Conservation (phyloP, 2,329 filamentous ascomycete species). For the Aspergillus pseudoterreus region DNA sequence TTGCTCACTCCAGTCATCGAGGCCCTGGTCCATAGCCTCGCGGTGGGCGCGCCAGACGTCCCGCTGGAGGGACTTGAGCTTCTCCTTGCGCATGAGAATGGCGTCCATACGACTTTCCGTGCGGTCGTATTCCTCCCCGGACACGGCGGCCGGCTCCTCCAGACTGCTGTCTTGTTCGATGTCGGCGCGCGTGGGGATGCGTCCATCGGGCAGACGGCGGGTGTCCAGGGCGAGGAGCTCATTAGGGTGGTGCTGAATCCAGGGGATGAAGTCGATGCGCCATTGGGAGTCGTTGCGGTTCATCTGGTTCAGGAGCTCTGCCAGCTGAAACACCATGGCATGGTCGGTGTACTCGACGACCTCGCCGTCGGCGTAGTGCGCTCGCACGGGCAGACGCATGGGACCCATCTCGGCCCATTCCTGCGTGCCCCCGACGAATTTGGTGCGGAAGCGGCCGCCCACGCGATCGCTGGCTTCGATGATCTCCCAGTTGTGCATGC, state of each 20-base stretch:
- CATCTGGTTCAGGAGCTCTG: constrained; percentile 20
- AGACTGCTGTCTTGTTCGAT: constrained; percentile 15
- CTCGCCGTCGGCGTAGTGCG: constrained; percentile 19
- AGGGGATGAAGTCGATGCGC: constrained; percentile 26
- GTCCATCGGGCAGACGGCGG: constrained; percentile 19
- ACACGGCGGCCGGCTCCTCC: constrained; percentile 12
- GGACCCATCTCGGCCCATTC: constrained; percentile 28
- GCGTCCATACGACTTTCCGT: constrained; percentile 14
- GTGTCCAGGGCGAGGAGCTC: constrained; percentile 22
- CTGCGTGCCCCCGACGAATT: constrained; percentile 31
- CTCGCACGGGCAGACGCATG: constrained; percentile 22
- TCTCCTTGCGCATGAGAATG: constrained; percentile 15
- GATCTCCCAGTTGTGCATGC: constrained; percentile 44
- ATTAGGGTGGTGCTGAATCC: constrained; percentile 25
- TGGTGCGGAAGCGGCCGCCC: constrained; percentile 43
- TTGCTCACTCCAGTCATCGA: constrained; percentile 25
- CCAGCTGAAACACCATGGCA: constrained; percentile 22
- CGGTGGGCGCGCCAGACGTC: constrained; percentile 21
- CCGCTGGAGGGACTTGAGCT: constrained; percentile 17
- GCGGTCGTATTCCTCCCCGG: constrained; percentile 8
- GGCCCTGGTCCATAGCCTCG: constrained; percentile 19
- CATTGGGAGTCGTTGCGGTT: constrained; percentile 18
- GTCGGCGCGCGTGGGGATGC: constrained; percentile 21
- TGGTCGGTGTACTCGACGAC: constrained; percentile 21
- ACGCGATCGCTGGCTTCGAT: constrained; percentile 41